Base-by-base conservation (phyloP, 106 monocot species). In the Allium cepa region DNA sequence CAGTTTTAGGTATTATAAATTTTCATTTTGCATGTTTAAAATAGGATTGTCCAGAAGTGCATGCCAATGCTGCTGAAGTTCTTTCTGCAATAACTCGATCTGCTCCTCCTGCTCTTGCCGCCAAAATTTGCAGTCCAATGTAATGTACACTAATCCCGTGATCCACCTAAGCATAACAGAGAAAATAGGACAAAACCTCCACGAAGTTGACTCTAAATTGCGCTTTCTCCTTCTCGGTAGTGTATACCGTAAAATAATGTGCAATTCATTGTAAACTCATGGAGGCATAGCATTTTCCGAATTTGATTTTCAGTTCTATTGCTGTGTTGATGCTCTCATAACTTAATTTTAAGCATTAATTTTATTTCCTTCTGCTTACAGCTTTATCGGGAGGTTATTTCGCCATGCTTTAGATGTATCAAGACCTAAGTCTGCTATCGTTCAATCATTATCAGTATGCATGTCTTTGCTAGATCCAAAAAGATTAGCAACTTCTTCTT, bases 301-400 rank as follows among this genome's bases (percentile, higher is more conserved):
- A 36, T 36, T 36, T 36, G 3, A 36, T 36, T 36, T 36, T 36
- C 5, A 1, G 36, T 36, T 36, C 36, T 36, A 36, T 36, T 5
- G 36, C 5, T 36, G 36, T 36, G 5, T 36, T 36, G 36, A 4
- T 36, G 4, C 5, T 36, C 5, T 0, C 36, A 36, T 36, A 36
- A 36, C 3, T 36, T 36, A 36, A 1, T 36, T 36, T 3, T 36
- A 36, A 36, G 1, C 3, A 36, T 36, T 36, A 36, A 36, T 36
- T 36, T 36, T 36, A 36, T 26, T 14, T 68, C 13, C 26, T 72
- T 4, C 28, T 8, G 0, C 60, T 49, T 83, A 51, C 83, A 90
- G 90, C 64, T 90, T 90, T 81, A 77, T 90, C 48, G 74, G 79
- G 55, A 86, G 90, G 57, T 74, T 90, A 68, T 90, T 90, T 66